Evolutionary conservation across 2,329 filamentous ascomycete species (phyloP).

Genomic region (Geoglossum cookeanum): DNA sequence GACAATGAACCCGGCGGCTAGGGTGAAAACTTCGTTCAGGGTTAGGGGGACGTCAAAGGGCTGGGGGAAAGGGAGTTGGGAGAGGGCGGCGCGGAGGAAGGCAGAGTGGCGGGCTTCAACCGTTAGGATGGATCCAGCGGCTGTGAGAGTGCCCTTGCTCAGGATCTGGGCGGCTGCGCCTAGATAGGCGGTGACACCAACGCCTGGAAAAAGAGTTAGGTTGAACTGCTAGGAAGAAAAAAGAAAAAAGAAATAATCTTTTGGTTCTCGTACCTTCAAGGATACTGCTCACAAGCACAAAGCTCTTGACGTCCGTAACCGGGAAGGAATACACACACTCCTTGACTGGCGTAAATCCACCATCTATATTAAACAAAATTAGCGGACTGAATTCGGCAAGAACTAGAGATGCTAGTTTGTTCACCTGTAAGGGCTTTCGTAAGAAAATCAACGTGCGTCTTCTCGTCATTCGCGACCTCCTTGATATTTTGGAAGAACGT

Average conservation of each 20-base stretch:
- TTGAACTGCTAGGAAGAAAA: not conserved
- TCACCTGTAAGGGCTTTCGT: constrained; percentile 20
- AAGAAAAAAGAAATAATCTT: too few relatives aligned
- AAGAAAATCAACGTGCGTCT: constrained; percentile 38
- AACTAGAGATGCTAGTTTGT: not conserved
- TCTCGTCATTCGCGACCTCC: constrained; percentile 37
- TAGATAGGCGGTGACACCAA: constrained; percentile 41
- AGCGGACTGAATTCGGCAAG: not conserved
- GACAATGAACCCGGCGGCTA: constrained; percentile 43
- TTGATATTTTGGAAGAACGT: constrained; percentile 38
- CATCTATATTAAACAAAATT: constrained; percentile 21
- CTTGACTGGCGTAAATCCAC: constrained; percentile 30
- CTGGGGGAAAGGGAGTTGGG: constrained; percentile 34
- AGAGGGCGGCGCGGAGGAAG: constrained; percentile 34
- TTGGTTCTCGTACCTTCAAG: constrained; percentile 25
- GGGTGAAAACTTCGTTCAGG: constrained; percentile 40
- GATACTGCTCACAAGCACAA: constrained; percentile 32
- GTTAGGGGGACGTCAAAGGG: constrained; percentile 40
- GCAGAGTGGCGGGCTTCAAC: constrained; percentile 46
- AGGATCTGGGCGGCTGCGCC: constrained; percentile 40
- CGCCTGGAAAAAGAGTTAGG: constrained; percentile 12
- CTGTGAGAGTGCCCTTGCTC: constrained; percentile 37
- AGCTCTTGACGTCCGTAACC: constrained; percentile 27
- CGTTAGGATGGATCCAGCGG: constrained; percentile 42
- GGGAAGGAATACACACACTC: constrained; percentile 39